Percentiles rank a stretch among this genome's conserved stretches.
Conservation (phyloP, 768 basidiomycete species). For the Suillus brevipes region DNA sequence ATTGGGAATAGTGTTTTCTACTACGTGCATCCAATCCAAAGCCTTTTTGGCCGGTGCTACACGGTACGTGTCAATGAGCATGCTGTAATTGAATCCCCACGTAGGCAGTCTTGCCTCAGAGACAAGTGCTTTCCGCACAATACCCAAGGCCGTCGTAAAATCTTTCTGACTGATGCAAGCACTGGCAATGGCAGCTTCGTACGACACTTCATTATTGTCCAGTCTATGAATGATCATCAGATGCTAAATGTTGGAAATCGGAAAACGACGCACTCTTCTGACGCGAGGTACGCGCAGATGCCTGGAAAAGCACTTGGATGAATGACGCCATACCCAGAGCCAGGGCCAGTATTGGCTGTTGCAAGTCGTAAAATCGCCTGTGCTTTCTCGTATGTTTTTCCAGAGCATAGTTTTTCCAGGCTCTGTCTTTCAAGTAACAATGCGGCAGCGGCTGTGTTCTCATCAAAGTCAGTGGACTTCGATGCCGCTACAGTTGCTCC, state of each 20-base stretch:
- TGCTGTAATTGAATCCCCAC: conserved; percentile 25
- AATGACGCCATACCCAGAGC: conserved; percentile 25
- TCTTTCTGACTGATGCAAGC: conserved; percentile 23
- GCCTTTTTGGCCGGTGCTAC: conserved; percentile 15
- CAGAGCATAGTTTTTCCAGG: conserved; percentile 23
- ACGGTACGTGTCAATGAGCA: conserved; percentile 32
- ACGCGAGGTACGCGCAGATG: conserved; percentile 33
- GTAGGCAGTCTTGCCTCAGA: background rate
- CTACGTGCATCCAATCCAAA: conserved; percentile 35
- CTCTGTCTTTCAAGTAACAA: conserved; percentile 21
- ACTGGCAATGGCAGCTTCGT: conserved; percentile 25
- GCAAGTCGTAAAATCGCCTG: conserved; percentile 24
- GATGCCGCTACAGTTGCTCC: too few relatives aligned
- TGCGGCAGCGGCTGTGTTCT: too few relatives aligned
- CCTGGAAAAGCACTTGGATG: conserved; percentile 25
- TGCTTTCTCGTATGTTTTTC: conserved; percentile 25
- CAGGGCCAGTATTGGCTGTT: conserved; percentile 25
- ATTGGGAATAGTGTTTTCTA: conserved; percentile 29
- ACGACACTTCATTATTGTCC: conserved; percentile 31
- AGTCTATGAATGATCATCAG: conserved; percentile 14
- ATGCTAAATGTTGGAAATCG: background rate
- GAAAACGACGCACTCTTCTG: conserved; percentile 27
- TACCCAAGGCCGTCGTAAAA: conserved; percentile 27
- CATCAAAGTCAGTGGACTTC: too few relatives aligned
- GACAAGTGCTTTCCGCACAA: conserved; percentile 19